Evolutionary conservation across 2,329 filamentous ascomycete species (phyloP).

Genomic region (Scedosporium boydii): DNA sequence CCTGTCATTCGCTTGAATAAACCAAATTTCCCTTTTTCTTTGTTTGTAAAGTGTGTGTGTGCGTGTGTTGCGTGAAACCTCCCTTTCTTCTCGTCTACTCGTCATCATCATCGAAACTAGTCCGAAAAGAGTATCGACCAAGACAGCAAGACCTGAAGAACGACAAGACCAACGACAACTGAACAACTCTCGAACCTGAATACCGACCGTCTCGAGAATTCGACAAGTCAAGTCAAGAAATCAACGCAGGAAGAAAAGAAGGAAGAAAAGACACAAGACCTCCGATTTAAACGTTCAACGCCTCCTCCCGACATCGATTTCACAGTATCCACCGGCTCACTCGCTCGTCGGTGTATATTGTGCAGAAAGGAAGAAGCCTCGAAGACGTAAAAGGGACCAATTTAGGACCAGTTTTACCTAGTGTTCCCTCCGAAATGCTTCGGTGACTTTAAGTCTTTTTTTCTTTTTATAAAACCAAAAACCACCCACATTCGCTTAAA

Average conservation of each 20-base stretch:
- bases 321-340: constrained; percentile 7
- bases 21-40: constrained; percentile 3
- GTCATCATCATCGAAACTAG: not conserved
- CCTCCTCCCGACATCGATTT: not conserved
- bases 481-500: constrained; percentile 6
- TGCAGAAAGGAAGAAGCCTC: not conserved
- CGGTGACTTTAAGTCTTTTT: not conserved
- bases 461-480: not conserved
- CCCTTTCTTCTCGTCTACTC: not conserved
- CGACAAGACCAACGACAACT: not conserved
- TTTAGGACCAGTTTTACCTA: not conserved
- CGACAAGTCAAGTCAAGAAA: not conserved
- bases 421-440: not conserved
- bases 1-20: constrained; percentile 60
- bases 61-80: constrained; percentile 1
- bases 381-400: not conserved
- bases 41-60: constrained; percentile 6
- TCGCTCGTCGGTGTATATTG: not conserved
- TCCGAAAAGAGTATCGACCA: not conserved
- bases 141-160: not conserved
- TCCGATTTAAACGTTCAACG: constrained; percentile 7
- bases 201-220: not conserved
- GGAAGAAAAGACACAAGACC: constrained; percentile 9
- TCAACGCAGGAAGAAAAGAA: constrained; percentile 10
- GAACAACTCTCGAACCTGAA: not conserved